Conservation (phyloP, 352 stramenopile genomes). For the Peronosclerospora sorghi region DNA sequence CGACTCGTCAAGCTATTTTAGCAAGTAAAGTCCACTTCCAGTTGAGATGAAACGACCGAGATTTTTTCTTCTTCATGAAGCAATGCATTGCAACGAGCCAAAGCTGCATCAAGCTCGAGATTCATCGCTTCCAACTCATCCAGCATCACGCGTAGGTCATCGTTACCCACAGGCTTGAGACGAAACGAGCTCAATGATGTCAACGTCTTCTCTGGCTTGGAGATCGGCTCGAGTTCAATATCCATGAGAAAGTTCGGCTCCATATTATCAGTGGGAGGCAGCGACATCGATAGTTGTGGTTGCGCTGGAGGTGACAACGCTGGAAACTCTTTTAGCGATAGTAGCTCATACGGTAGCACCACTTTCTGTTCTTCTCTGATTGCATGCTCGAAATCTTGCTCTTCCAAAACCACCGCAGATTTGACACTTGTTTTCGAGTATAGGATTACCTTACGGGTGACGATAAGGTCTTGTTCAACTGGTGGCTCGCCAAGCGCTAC, state of each 20-base stretch:
- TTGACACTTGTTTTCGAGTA: slow-evolving; percentile 13
- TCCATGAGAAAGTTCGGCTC: slow-evolving; percentile 31
- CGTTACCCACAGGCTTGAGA: slow-evolving; percentile 14
- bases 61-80: slow-evolving; percentile 11
- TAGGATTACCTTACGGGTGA: slow-evolving; percentile 23
- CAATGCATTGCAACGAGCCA: slow-evolving; percentile 22
- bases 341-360: slow-evolving; percentile 7
- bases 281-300: slow-evolving; percentile 4
- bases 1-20: not conserved
- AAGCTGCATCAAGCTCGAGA: slow-evolving; percentile 21
- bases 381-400: slow-evolving; percentile 11
- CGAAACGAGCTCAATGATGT: slow-evolving; percentile 8
- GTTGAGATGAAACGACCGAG: not conserved
- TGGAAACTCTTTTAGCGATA: slow-evolving; percentile 14
- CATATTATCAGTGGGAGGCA: slow-evolving; percentile 2
- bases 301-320: slow-evolving; percentile 8
- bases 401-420: slow-evolving; percentile 7
- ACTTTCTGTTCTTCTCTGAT: slow-evolving; percentile 4
- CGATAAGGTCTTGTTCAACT: slow-evolving; percentile 12
- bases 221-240: slow-evolving; percentile 26
- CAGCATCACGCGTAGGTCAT: slow-evolving; percentile 28
- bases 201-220: slow-evolving; percentile 16
- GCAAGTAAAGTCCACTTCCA: not conserved
- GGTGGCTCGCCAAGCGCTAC: slow-evolving; percentile 11
- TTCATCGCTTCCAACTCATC: slow-evolving; percentile 30